Evolutionary conservation across 2,329 filamentous ascomycete species (phyloP).

Genomic region (Fusarium buxicola): DNA sequence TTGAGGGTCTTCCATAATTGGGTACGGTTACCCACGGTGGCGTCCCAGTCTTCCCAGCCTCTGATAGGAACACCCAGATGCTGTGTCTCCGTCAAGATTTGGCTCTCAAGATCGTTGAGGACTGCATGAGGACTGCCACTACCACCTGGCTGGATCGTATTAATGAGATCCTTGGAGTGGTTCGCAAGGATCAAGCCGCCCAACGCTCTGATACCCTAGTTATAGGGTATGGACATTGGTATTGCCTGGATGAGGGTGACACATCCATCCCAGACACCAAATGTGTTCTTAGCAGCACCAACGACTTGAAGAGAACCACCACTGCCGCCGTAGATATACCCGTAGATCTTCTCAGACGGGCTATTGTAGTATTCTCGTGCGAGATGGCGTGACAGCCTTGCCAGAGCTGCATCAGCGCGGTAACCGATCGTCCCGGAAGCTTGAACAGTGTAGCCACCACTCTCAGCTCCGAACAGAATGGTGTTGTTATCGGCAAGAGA

Average conservation of each 20-base stretch:
- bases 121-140: neutral
- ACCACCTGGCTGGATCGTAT: neutral
- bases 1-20: neutral
- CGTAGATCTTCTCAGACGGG: slow-evolving; percentile 22
- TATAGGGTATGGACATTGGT: slow-evolving; percentile 35
- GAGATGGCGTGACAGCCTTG: slow-evolving; percentile 32
- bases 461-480: slow-evolving; percentile 33
- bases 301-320: slow-evolving; percentile 38
- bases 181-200: slow-evolving; percentile 9
- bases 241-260: slow-evolving; percentile 35
- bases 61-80: neutral
- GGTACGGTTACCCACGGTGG: neutral
- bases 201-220: slow-evolving; percentile 23
- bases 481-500: slow-evolving; percentile 17
- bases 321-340: slow-evolving; percentile 40
- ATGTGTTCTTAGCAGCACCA: slow-evolving; percentile 36
- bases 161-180: neutral
- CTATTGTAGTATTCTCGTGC: slow-evolving; percentile 28
- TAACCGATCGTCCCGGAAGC: slow-evolving; percentile 25
- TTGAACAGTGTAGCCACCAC: slow-evolving; percentile 36
- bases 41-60: slow-evolving; percentile 7
- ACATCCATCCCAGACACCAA: slow-evolving; percentile 40
- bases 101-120: neutral
- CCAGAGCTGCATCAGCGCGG: slow-evolving; percentile 39
- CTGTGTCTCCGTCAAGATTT: neutral